A percentile compares a stretch with the other conserved stretches of the same genome.
Conservation (phyloP, 1,284 basidiomycete genomes). For the Pulchroboletus neoregius region DNA sequence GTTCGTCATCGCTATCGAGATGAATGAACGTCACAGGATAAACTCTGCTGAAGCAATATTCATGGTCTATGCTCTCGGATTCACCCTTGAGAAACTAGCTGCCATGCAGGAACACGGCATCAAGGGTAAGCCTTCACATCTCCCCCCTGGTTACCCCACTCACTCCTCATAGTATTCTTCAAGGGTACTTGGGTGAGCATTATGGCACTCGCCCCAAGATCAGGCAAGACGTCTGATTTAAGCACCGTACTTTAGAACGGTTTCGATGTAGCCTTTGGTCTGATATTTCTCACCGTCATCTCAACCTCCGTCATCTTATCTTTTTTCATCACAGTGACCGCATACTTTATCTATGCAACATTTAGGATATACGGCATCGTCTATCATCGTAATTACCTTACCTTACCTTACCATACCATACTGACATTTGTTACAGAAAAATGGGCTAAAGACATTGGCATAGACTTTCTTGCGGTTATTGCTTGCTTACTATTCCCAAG, state of each 20-base stretch:
- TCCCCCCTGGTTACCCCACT: conserved; percentile 13
- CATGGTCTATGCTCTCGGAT: conserved; percentile 84
- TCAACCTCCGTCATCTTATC: conserved; percentile 9
- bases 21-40: conserved; percentile 55
- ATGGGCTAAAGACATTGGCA: conserved; percentile 62
- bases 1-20: conserved; percentile 81
- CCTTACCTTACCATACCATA: background rate
- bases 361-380: conserved; percentile 69
- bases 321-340: conserved; percentile 50
- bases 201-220: conserved; percentile 9
- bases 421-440: conserved; percentile 37
- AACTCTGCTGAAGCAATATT: conserved; percentile 69
- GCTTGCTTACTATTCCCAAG: conserved; percentile 87
- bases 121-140: conserved; percentile 45
- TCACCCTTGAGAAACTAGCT: conserved; percentile 88
- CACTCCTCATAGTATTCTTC: conserved; percentile 59
- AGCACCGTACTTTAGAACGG: conserved; percentile 59
- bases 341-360: conserved; percentile 71
- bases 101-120: conserved; percentile 94
- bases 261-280: conserved; percentile 85
- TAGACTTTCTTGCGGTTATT: conserved; percentile 73
- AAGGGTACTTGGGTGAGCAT: conserved; percentile 73
- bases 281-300: conserved; percentile 11
- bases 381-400: conserved; percentile 45
- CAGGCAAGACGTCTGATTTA: conserved; percentile 22